A percentile compares a stretch with the other conserved stretches of the same genome.
Conservation (phyloP, 441 rosid species). For the Populus trichocarpa region DNA sequence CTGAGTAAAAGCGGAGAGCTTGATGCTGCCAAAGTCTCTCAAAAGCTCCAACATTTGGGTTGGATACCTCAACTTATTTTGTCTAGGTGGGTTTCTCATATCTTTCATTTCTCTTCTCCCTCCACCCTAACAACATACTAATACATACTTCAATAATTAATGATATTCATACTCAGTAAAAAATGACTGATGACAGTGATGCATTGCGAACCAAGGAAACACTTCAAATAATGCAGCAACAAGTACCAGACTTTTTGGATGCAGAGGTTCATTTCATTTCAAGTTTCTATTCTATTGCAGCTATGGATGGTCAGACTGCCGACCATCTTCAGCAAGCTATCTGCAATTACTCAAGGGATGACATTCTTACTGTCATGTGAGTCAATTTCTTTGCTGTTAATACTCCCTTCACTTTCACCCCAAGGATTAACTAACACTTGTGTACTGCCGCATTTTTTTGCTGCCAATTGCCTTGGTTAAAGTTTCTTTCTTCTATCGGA, state of each 20-base stretch:
- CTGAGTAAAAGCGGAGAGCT: slow-evolving; percentile 58
- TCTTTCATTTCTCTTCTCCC: not conserved
- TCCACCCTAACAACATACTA: not conserved
- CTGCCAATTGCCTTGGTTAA: not conserved
- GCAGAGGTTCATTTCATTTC: slow-evolving; percentile 80
- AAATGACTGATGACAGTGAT: slow-evolving; percentile 43
- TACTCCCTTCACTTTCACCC: not conserved
- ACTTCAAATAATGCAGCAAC: slow-evolving; percentile 77
- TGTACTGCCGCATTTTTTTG: not conserved
- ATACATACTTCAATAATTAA: not conserved
- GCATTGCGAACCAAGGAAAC: slow-evolving; percentile 78
- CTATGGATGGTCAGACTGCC: slow-evolving; percentile 98
- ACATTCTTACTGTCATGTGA: slow-evolving; percentile 73
- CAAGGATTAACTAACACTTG: not conserved
- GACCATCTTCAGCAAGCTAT: slow-evolving; percentile 70
- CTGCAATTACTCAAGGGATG: slow-evolving; percentile 63
- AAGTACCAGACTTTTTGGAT: slow-evolving; percentile 52
- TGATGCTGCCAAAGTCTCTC: slow-evolving; percentile 64
- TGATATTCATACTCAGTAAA: not conserved
- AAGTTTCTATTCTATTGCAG: slow-evolving; percentile 91
- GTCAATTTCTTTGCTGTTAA: slow-evolving; percentile 19
- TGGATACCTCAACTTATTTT: slow-evolving; percentile 91
- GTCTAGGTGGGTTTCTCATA: slow-evolving; percentile 40
- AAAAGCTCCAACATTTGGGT: slow-evolving; percentile 61
- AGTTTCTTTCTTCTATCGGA: not conserved